Percentiles rank a stretch among this genome's conserved stretches.
phyloP scores from a whole-genome alignment of 192 early-diverging fungal species.

The Dissophora ornata region DNA sequence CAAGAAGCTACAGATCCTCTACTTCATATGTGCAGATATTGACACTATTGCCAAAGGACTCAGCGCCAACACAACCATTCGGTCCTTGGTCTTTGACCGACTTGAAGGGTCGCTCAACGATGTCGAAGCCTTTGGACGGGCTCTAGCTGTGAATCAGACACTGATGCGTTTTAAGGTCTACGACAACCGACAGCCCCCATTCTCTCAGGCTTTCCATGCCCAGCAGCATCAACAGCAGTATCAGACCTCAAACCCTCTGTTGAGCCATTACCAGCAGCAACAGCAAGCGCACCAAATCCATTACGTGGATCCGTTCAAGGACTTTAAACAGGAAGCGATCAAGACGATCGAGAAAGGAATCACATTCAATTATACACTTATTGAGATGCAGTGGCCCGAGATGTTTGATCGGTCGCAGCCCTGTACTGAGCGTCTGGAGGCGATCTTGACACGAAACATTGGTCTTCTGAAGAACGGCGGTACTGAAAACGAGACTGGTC shows the following conservation, averaged over 20 bases:
- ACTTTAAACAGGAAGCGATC: constrained; percentile 27
- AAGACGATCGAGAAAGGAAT: constrained; percentile 22
- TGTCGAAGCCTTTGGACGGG: constrained; percentile 22
- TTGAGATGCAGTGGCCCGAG: constrained; percentile 45
- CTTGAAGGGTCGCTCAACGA: constrained; percentile 20
- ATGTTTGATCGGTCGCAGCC: constrained; percentile 38
- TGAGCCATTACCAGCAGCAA: neutral
- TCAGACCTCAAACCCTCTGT: neutral
- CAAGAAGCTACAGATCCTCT: constrained; percentile 33
- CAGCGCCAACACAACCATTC: constrained; percentile 8
- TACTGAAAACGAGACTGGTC: neutral
- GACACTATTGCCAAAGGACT: constrained; percentile 24
- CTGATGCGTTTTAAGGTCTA: constrained; percentile 42
- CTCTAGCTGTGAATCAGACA: constrained; percentile 25
- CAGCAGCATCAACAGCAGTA: neutral
- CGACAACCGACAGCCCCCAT: constrained; percentile 19
- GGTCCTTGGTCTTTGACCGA: constrained; percentile 32
- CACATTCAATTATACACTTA: constrained; percentile 23
- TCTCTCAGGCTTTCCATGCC: constrained; percentile 28
- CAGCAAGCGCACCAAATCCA: constrained; percentile 1
- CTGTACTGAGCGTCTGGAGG: constrained; percentile 17
- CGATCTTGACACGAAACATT: constrained; percentile 18
- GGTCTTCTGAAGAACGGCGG: neutral
- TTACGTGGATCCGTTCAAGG: constrained; percentile 35
- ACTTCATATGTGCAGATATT: constrained; percentile 20